Percentiles rank a stretch among this genome's conserved stretches.
Evolutionary conservation across 2,329 filamentous ascomycete genomes (phyloP).

Genomic region (Cordyceps cicadae): DNA sequence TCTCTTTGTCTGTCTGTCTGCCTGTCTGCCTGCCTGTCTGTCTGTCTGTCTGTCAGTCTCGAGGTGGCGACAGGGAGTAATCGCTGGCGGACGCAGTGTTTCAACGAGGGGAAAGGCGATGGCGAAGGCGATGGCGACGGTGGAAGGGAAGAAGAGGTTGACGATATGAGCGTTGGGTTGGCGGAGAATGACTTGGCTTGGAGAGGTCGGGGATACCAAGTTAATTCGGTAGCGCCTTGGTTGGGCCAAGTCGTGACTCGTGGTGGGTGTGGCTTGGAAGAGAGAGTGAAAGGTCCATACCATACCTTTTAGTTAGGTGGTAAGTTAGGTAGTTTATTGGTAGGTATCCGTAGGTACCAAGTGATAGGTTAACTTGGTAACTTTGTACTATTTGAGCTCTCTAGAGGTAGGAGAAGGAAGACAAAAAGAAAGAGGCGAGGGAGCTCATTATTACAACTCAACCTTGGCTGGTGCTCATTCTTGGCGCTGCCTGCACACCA

Average conservation of each 20-base stretch:
- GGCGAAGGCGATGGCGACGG: neutral
- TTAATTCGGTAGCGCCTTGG: neutral
- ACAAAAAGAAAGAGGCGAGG: neutral
- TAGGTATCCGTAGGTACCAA: too few relatives aligned
- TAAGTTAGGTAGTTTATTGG: too few relatives aligned
- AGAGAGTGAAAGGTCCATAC: neutral
- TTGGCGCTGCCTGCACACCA: too few relatives aligned
- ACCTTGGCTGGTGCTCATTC: too few relatives aligned
- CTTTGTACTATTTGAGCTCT: too few relatives aligned
- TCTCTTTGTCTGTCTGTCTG: neutral
- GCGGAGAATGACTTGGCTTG: neutral
- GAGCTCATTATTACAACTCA: neutral
- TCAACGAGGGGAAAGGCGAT: neutral
- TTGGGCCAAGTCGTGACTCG: neutral
- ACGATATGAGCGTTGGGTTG: neutral
- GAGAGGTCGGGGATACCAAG: neutral
- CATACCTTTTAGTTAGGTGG: too few relatives aligned
- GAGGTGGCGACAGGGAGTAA: neutral
- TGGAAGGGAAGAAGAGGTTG: neutral
- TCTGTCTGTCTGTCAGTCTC: too few relatives aligned
- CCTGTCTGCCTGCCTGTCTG: too few relatives aligned
- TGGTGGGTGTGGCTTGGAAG: constrained; percentile 9
- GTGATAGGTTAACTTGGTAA: too few relatives aligned
- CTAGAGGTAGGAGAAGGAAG: too few relatives aligned
- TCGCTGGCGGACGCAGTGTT: neutral